A percentile compares a stretch with the other conserved stretches of the same genome.
phyloP scores from a whole-genome alignment of 2,329 filamentous ascomycete species.

The Pseudonectria foliicola region DNA sequence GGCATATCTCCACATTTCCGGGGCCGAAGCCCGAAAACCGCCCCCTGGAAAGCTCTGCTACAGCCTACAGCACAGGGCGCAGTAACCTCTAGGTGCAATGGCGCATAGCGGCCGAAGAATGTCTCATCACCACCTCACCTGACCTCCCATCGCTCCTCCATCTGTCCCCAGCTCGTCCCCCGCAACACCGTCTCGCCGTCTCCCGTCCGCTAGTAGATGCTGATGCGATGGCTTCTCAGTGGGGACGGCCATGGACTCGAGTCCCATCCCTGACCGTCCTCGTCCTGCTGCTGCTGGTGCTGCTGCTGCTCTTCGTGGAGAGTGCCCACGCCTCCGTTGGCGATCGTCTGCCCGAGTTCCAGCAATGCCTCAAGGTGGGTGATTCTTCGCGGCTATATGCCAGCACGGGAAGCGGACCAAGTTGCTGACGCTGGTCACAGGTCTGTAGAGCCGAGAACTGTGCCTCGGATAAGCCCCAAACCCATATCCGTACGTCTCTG shows the following conservation, averaged over 20 bases:
- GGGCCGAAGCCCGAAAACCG: no score
- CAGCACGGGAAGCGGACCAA: no score
- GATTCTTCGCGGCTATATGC: not conserved
- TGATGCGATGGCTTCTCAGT: conserved; percentile 23
- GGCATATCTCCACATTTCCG: no score
- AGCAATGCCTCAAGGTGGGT: conserved; percentile 71
- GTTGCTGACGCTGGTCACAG: conserved; percentile 37
- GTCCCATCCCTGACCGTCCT: conserved; percentile 28
- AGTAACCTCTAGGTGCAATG: not conserved
- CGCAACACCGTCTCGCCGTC: conserved; percentile 1
- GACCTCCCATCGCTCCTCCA: conserved; percentile 1
- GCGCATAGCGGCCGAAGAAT: no score
- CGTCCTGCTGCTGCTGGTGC: conserved; percentile 27
- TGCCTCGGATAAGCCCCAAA: conserved; percentile 48
- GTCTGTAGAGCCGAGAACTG: conserved; percentile 79
- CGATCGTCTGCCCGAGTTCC: conserved; percentile 81
- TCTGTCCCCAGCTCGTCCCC: not conserved
- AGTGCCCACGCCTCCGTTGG: conserved; percentile 66
- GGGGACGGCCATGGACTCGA: conserved; percentile 27
- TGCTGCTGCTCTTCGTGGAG: conserved; percentile 32
- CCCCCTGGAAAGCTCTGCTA: not conserved
- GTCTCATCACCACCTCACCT: conserved; percentile 7
- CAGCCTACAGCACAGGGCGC: no score
- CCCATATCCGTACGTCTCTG: conserved; percentile 59
- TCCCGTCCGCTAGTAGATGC: conserved; percentile 20